Evolutionary conservation across 2,329 filamentous ascomycete species (phyloP).

Genomic region (Dactylonectria macrodidyma): DNA sequence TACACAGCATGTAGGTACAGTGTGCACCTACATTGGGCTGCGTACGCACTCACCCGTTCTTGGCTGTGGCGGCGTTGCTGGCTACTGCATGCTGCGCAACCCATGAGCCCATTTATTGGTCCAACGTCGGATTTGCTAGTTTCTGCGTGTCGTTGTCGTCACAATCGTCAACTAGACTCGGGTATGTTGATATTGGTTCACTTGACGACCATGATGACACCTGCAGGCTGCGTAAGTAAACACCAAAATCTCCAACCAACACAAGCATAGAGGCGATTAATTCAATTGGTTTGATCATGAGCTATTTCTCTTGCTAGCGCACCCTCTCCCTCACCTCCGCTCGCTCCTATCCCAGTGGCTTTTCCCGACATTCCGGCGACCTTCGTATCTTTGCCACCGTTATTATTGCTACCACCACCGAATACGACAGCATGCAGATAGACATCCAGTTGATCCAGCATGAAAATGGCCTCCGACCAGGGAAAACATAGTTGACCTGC

Average conservation of each 20-base stretch:
- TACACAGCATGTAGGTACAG: slow-evolving; percentile 25
- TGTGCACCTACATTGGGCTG: slow-evolving; percentile 17
- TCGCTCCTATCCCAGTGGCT: slow-evolving; percentile 6
- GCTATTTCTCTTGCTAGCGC: slow-evolving; percentile 5
- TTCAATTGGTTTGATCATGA: slow-evolving; percentile 12
- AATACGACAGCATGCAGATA: slow-evolving; percentile 2
- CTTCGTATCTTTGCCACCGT: neutral
- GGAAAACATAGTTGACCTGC: neutral
- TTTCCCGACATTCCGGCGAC: slow-evolving; percentile 2
- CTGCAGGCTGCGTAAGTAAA: slow-evolving; percentile 14
- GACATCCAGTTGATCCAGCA: neutral
- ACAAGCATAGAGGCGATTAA: neutral
- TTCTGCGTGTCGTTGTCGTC: too few relatives aligned
- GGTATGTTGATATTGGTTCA: slow-evolving; percentile 13
- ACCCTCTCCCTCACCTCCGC: neutral
- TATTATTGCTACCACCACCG: neutral
- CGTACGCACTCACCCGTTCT: slow-evolving; percentile 7
- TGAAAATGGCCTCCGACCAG: neutral
- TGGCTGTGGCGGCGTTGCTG: slow-evolving; percentile 8
- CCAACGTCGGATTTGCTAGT: too few relatives aligned
- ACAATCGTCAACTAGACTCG: too few relatives aligned
- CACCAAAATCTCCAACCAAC: slow-evolving; percentile 1
- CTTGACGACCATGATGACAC: slow-evolving; percentile 21
- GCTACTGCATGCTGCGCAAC: slow-evolving; percentile 27
- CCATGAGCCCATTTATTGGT: slow-evolving; percentile 21